Base-by-base conservation (phyloP, 2,329 filamentous ascomycete genomes). In the Neophaeococcomyces mojaviensis region DNA sequence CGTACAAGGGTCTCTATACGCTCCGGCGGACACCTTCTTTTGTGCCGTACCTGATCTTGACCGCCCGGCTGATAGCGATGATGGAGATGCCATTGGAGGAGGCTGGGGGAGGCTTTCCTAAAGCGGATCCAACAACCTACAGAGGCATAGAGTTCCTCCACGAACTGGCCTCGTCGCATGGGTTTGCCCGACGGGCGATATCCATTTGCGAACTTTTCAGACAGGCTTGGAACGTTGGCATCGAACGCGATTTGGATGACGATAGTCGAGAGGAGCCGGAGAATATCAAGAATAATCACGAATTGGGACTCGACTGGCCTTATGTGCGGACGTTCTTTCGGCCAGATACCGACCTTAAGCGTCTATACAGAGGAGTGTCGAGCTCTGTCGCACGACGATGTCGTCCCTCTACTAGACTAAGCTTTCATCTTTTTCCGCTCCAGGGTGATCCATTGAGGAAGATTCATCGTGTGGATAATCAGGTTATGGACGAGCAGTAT, bases 11-110 rank as follows among this genome's bases (percentile, higher is more conserved):
- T 26, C 20, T 46, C 15, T 46, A 46, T 16, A 13, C 22, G 10
- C 43, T 46, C 3, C 43, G 43, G 2, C 43, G 43, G 7, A 38
- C 30, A 5, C 43, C 43, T 1, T 28, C 30, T 7, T 46, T 46
- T 34, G 20, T 38, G 3, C 43, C 43, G 34, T 46, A 46, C 19
- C 22, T 46, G 15, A 24, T 46, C 22, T 19, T 46, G 24, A 39
- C 22, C 12, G 43, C 43, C 9, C 33, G 39, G 30, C 33, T 46
- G 13, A 34, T 19, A 6, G 16, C 20, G 18, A 39, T 46, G 43
- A 36, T 31, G 32, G 43, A 46, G 30, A 10, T 13, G 30, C 10
- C 12, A 15, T 5, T 9, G 35, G 12, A 18, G n/a, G 12, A n/a
- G 10, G 18, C n/a, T n/a, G n/a, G 16, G 12, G 7, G 33, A 8